phyloP scores from a whole-genome alignment of 768 basidiomycete species.

The Naganishia onofrii region DNA sequence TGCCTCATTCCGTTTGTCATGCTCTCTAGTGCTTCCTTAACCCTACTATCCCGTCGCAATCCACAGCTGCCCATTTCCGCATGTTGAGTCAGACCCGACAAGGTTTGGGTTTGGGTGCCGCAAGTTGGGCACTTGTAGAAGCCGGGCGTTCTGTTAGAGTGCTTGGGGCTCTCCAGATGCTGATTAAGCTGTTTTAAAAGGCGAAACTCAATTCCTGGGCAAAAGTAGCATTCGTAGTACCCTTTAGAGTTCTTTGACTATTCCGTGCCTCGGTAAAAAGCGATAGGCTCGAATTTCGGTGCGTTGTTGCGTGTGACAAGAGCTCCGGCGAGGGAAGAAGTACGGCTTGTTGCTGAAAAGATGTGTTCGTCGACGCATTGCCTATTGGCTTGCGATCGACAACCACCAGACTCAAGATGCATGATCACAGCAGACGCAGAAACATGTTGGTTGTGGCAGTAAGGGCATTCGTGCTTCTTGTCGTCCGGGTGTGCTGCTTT shows the following conservation, averaged over 20 bases:
- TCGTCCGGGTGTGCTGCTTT: neutral
- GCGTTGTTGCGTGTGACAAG: neutral
- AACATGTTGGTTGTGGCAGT: neutral
- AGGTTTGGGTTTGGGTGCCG: neutral
- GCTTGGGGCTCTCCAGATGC: neutral
- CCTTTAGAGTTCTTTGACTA: neutral
- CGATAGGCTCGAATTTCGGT: neutral
- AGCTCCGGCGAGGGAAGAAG: neutral
- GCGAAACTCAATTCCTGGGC: neutral
- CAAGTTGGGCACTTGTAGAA: neutral
- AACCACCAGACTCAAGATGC: neutral
- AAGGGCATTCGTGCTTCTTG: neutral
- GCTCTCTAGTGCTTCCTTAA: neutral
- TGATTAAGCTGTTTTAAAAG: neutral
- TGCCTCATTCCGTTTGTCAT: neutral
- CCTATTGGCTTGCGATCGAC: neutral
- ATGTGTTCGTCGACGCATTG: neutral
- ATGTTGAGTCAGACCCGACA: neutral
- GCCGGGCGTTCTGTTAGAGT: neutral
- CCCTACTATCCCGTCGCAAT: neutral
- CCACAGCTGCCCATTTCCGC: conserved; percentile 10
- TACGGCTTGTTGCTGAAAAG: neutral
- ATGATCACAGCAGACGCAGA: neutral
- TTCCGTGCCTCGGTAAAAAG: neutral
- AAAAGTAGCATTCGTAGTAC: conserved; percentile 4